phyloP scores from a whole-genome alignment of 1,284 basidiomycete genomes.

The Pterulicium gracile region DNA sequence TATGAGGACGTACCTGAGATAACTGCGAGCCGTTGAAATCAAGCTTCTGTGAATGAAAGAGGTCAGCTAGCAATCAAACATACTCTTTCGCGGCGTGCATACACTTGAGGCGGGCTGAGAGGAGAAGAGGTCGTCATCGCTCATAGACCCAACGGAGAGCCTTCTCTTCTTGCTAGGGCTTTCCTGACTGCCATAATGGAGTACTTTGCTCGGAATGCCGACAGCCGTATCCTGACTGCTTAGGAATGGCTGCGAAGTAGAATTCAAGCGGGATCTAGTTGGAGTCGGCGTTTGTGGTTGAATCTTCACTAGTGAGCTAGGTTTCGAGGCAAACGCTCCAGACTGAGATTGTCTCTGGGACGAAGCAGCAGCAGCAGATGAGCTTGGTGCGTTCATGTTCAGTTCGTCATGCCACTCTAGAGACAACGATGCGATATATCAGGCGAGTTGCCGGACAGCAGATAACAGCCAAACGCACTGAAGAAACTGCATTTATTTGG shows the following conservation, averaged over 20 bases:
- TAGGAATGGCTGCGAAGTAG: background rate
- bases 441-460: background rate
- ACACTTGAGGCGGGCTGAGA: background rate
- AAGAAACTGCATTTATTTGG: conserved; percentile 22
- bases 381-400: conserved; percentile 13
- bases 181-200: conserved; percentile 6
- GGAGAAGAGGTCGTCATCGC: background rate
- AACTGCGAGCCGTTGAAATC: background rate
- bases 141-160: background rate
- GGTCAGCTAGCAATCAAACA: background rate
- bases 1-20: background rate
- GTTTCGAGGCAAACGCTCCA: background rate
- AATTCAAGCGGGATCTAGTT: background rate
- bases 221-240: background rate
- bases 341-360: background rate
- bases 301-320: background rate
- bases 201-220: conserved; percentile 1
- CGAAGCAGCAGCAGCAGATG: conserved; percentile 6
- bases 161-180: background rate
- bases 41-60: background rate
- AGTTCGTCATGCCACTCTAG: conserved; percentile 30
- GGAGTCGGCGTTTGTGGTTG: background rate
- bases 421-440: background rate
- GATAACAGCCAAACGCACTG: conserved; percentile 16
- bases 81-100: background rate